Conservation (phyloP, 495 filamentous ascomycete genomes). For the Opeltia flavorubescens region DNA sequence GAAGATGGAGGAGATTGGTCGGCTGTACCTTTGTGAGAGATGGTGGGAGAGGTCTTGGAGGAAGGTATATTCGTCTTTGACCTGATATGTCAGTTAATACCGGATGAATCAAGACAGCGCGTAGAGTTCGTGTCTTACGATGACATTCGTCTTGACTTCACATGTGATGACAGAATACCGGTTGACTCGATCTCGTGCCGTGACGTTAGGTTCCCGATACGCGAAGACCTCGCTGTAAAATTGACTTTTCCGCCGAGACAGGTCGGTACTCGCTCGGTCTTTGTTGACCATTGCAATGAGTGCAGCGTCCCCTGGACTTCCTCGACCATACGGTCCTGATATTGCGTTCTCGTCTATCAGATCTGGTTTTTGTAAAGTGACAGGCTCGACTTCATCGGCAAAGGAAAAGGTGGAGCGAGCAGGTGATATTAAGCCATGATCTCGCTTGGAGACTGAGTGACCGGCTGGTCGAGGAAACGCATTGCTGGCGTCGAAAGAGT, state of each 20-base stretch:
- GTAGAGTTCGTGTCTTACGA: slow-evolving; percentile 35
- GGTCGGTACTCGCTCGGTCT: not conserved
- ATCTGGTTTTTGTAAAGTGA: slow-evolving; percentile 3
- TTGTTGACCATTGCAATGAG: slow-evolving; percentile 1
- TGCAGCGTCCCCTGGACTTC: slow-evolving; percentile 7
- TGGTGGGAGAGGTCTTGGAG: slow-evolving; percentile 53
- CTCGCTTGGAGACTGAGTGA: slow-evolving; percentile 9
- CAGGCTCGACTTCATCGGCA: slow-evolving; percentile 8
- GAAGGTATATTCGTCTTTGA: slow-evolving; percentile 33
- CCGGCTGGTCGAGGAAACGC: slow-evolving; percentile 12
- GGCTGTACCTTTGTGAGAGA: slow-evolving; percentile 58
- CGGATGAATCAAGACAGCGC: not conserved
- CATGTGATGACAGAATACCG: slow-evolving; percentile 61
- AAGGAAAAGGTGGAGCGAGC: slow-evolving; percentile 14
- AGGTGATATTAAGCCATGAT: slow-evolving; percentile 14
- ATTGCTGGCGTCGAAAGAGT: slow-evolving; percentile 5
- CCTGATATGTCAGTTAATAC: slow-evolving; percentile 11
- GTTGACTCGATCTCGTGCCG: slow-evolving; percentile 41
- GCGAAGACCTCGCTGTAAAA: slow-evolving; percentile 50
- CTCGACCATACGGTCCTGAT: slow-evolving; percentile 1
- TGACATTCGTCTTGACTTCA: slow-evolving; percentile 73
- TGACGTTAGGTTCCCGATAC: slow-evolving; percentile 33
- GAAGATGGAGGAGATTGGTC: slow-evolving; percentile 55
- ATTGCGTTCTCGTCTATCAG: slow-evolving; percentile 9
- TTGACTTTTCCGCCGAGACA: slow-evolving; percentile 21